phyloP scores from a whole-genome alignment of 768 basidiomycete genomes.

The Panellus pusillus region DNA sequence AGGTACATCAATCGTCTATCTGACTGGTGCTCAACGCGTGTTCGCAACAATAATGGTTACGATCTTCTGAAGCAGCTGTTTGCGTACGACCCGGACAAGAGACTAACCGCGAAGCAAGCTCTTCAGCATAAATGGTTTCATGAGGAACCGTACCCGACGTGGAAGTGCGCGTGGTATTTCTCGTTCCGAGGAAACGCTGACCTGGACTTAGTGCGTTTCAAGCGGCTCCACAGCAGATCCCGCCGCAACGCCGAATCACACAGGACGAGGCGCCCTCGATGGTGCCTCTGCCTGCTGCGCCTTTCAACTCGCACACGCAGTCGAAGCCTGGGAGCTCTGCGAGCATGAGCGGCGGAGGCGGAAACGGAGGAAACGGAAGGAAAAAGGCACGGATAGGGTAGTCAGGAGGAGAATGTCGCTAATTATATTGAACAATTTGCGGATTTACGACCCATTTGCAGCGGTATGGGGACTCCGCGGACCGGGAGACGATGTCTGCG shows the following conservation, averaged over 20 bases:
- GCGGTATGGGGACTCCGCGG: too few relatives aligned
- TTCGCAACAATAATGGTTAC: slow-evolving; percentile 63
- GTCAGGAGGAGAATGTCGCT: too few relatives aligned
- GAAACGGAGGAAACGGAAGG: slow-evolving; percentile 12
- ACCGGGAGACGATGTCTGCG: too few relatives aligned
- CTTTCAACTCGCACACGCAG: slow-evolving; percentile 20
- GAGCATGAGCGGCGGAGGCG: slow-evolving; percentile 22
- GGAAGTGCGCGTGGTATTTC: slow-evolving; percentile 60
- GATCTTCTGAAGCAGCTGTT: slow-evolving; percentile 88
- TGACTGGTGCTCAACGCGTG: slow-evolving; percentile 75
- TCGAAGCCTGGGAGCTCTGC: slow-evolving; percentile 25
- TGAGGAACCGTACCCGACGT: slow-evolving; percentile 83
- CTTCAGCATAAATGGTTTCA: slow-evolving; percentile 89
- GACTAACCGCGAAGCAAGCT: slow-evolving; percentile 81
- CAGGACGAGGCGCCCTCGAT: slow-evolving; percentile 91
- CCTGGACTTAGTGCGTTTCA: slow-evolving; percentile 66
- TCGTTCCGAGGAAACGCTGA: not conserved
- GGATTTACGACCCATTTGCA: too few relatives aligned
- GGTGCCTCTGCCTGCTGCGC: slow-evolving; percentile 59
- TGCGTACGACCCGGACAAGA: slow-evolving; percentile 84
- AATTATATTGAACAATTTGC: too few relatives aligned
- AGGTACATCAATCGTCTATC: slow-evolving; percentile 56
- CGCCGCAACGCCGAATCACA: slow-evolving; percentile 86
- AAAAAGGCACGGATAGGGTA: slow-evolving; percentile 15
- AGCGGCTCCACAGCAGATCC: slow-evolving; percentile 64